Base-by-base conservation (phyloP, 2,329 filamentous ascomycete genomes). In the Talaromyces sp. region DNA sequence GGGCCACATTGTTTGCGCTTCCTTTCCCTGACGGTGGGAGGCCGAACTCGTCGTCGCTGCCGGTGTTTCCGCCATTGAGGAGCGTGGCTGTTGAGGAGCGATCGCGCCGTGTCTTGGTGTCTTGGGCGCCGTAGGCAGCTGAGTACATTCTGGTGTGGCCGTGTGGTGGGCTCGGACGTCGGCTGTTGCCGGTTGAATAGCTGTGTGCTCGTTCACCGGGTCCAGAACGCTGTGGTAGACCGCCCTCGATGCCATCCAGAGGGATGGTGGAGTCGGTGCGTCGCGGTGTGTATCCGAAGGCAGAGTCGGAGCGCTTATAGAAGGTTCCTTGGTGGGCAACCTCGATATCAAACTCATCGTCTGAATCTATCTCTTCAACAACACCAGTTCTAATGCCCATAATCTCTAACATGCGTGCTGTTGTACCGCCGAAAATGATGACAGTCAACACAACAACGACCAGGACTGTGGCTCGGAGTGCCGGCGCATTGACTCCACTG, bases 341-440 rank as follows among this genome's bases (percentile, higher is more conserved):
- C 71, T 97, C 94, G 56, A 97, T 99, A 70, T 99, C 94, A 65
- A 99, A 99, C 72, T 99, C 94, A 68, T 99, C 94, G 68, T 99
- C 94, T 40, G 91, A 96, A 70, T 99, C 94, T 40, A 96, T 89
- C 70, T 99, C 94, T 65, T 99, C 94, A 0, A 97, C 90, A 0
- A 99, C 93, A 0, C 94, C 94, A 0, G 93, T 99, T 51, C 91
- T 86, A 56, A 99, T 99, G n/a, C 91, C 89, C 14, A 97, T 78
- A 49, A 99, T 99, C 71, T 99, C 94, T 16, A 99, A 80, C 94
- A 99, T 99, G 51, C 93, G 88, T 11, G 93, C 92, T 0, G 94
- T 99, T 6, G 94, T 99, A 47, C 94, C 94, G 50, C 94, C 94
- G 65, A 99, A 99, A 57, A 99, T 97, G 74, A 99, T 99, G 65